Evolutionary conservation across 805 yeast genomes (phyloP).

Genomic region (Saturnispora mendoncae): DNA sequence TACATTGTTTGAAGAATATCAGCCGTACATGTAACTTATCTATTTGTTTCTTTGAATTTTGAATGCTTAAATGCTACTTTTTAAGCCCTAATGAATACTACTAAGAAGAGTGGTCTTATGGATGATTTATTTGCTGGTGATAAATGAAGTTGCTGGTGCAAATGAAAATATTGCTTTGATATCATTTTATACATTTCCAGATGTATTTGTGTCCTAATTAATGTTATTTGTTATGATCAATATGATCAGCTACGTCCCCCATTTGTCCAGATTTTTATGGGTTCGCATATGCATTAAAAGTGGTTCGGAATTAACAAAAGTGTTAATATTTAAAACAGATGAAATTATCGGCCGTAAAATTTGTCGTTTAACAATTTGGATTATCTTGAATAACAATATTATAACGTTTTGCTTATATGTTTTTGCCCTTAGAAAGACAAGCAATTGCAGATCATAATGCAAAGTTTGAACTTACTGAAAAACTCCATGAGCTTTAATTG

Average conservation of each 20-base stretch:
- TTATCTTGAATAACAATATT: conserved; percentile 12
- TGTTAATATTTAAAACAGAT: conserved; percentile 46
- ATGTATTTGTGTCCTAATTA: conserved; percentile 62
- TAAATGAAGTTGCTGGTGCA: conserved; percentile 70
- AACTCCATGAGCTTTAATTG: no score
- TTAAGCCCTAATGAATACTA: conserved; percentile 47
- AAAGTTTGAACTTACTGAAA: neutral
- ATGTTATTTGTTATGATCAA: conserved; percentile 61
- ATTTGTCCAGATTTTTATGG: conserved; percentile 46
- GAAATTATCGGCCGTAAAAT: conserved; percentile 30
- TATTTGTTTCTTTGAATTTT: conserved; percentile 50
- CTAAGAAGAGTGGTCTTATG: conserved; percentile 65
- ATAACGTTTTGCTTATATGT: conserved; percentile 37
- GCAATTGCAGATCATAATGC: neutral
- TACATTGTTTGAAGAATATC: conserved; percentile 45
- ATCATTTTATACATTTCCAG: conserved; percentile 48
- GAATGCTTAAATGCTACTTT: conserved; percentile 59
- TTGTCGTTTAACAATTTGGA: conserved; percentile 19
- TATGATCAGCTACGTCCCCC: conserved; percentile 66
- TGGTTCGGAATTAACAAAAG: conserved; percentile 51
- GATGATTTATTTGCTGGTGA: conserved; percentile 57
- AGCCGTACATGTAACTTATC: conserved; percentile 42
- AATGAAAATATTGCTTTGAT: conserved; percentile 57
- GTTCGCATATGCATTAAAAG: conserved; percentile 62
- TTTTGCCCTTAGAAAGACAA: conserved; percentile 6